Evolutionary conservation across 164 flowering plant genomes (phyloP).

Genomic region (Echeveria elegans): DNA sequence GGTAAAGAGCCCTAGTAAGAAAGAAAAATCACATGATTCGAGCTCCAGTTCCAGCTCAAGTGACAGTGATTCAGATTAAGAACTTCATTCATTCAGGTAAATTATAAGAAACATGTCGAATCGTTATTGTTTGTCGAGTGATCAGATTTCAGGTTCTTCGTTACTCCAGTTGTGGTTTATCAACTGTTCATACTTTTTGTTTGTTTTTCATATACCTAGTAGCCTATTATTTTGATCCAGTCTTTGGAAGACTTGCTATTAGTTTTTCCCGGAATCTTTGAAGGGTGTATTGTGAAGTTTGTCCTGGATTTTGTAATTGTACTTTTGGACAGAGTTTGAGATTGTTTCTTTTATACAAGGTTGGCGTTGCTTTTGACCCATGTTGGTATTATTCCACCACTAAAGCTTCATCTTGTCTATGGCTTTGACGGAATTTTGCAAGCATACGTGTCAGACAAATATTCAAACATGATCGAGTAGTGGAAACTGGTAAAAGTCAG

Average conservation of each 20-base stretch:
- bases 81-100: background rate
- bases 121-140: too few relatives aligned
- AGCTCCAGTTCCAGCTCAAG: constrained; percentile 1
- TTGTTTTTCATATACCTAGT: too few relatives aligned
- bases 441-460: too few relatives aligned
- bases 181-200: background rate
- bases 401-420: too few relatives aligned
- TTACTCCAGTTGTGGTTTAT: background rate
- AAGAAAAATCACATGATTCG: background rate
- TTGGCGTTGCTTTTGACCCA: background rate
- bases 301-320: background rate
- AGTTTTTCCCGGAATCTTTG: background rate
- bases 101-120: background rate
- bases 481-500: too few relatives aligned
- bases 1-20: background rate
- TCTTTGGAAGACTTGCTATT: background rate
- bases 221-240: background rate
- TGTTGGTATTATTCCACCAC: too few relatives aligned
- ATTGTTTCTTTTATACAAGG: background rate
- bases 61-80: constrained; percentile 1
- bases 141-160: background rate
- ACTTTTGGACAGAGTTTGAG: background rate
- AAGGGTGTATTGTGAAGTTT: background rate
- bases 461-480: too few relatives aligned
- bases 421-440: too few relatives aligned